These are phyloP conservation scores for Pyrus bretschneideri DNA, from an alignment of 306 rosid species.

Conservation along the genomic window DNA sequence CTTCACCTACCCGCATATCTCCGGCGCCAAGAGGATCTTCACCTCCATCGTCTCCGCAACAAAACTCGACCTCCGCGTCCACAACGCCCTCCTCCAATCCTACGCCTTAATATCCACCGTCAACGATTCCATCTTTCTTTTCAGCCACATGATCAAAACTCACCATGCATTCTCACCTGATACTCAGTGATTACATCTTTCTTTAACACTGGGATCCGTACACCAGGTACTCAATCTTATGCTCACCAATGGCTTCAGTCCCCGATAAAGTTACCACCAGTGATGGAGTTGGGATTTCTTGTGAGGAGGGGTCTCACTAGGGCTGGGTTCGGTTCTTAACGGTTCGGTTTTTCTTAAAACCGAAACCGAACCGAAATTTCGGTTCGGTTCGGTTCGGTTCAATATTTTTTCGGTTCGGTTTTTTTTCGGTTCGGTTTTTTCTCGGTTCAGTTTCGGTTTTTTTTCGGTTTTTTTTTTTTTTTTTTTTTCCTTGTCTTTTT, in stretches of 20 bases:
- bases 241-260: constrained; percentile 45
- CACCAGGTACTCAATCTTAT: constrained; percentile 63
- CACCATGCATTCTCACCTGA: constrained; percentile 60
- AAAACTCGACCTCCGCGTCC: constrained; percentile 34
- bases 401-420: too few species aligned
- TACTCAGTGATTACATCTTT: neutral
- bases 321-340: too few species aligned
- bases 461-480: too few species aligned
- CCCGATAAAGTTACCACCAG: constrained; percentile 54
- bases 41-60: constrained; percentile 32
- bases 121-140: constrained; percentile 58
- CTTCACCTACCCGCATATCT: constrained; percentile 57
- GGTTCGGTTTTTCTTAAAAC: too few species aligned
- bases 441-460: too few species aligned
- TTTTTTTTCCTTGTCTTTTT: too few species aligned
- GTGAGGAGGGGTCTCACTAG: too few species aligned
- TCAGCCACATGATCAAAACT: constrained; percentile 61
- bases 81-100: constrained; percentile 62
- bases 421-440: too few species aligned
- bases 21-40: constrained; percentile 55
- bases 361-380: too few species aligned
- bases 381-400: too few species aligned
- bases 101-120: constrained; percentile 55
- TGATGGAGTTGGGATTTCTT: too few species aligned
- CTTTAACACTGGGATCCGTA: constrained; percentile 38